Evolutionary conservation across 2,329 filamentous ascomycete genomes (phyloP), one percentile per base, ranked within the genome.

Genomic region (Aspergillus sp.): DNA sequence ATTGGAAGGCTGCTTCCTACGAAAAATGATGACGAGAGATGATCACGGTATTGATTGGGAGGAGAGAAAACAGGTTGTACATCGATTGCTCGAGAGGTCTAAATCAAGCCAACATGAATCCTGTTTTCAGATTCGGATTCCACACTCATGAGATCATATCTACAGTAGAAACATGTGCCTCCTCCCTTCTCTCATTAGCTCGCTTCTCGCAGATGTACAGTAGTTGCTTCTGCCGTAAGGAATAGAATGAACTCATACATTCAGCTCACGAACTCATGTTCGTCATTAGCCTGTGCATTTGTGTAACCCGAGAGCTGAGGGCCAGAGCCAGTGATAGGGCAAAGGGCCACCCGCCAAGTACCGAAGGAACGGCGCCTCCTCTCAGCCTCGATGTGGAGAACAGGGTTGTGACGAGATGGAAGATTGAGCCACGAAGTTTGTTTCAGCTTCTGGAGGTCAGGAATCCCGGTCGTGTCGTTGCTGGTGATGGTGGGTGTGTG

Each of bases 361-460:
- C 17, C 48, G 55, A 52, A 57, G 48, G 55, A 52, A 51, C 41
- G 54, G 31, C 30, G 46, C 54, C 31, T 3, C 45, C 11, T 25
- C 9, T 23, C 54, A 49, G 41, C 54, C 54, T 25, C 28, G 23
- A 46, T 41, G 52, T 19, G 52, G 41, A 54, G 52, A 22, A 15
- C 30, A 47, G 43, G 43, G 53, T 25, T 53, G 28, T 9, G 50
- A 41, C 8, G 23, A 11, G 54, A 45, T 17, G 11, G 11, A 41
- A 41, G 3, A 41, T 8, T 41, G 34, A 41, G 34, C 34, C 9
- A 41, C 34, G 11, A 41, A 41, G 34, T 41, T 41, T 41, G 34
- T 41, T 41, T 41, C 34, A 41, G 34, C 34, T 41, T 41, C 34
- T 41, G 34, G 34, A 41, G 8, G 8, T 41, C 34, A 4, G 11